Evolutionary conservation across 257 asterid species (phyloP).

Genomic region (Perilla frutescens): DNA sequence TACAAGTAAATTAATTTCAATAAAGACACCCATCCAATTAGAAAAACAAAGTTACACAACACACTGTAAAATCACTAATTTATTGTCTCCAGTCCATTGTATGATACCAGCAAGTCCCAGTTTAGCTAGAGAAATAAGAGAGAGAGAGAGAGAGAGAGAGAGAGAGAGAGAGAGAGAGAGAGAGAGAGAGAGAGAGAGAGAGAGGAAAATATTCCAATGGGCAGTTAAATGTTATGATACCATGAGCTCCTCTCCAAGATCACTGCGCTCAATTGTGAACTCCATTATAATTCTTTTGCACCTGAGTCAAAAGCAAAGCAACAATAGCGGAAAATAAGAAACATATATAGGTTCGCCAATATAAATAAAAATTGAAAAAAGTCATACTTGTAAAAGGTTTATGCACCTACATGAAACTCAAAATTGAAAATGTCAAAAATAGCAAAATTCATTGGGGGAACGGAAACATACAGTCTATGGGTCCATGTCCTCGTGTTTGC

Average conservation of each 20-base stretch:
- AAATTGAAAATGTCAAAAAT: too few relatives aligned
- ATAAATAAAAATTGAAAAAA: background rate
- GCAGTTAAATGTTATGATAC: constrained; percentile 38
- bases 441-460: constrained; percentile 25
- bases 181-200: background rate
- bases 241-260: constrained; percentile 61
- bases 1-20: background rate
- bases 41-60: background rate
- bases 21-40: background rate
- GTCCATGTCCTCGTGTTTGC: constrained; percentile 24
- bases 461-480: constrained; percentile 38
- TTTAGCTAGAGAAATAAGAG: background rate
- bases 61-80: constrained; percentile 26
- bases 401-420: too few relatives aligned
- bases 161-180: background rate
- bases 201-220: background rate
- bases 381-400: too few relatives aligned
- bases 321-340: constrained; percentile 14
- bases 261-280: constrained; percentile 23
- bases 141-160: too few relatives aligned
- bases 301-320: constrained; percentile 49
- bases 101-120: background rate
- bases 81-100: constrained; percentile 16
- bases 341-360: background rate
- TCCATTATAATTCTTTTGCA: constrained; percentile 67